Base-by-base conservation (phyloP, 1,284 basidiomycete genomes). In the Cutaneotrichosporon spelunceum region DNA sequence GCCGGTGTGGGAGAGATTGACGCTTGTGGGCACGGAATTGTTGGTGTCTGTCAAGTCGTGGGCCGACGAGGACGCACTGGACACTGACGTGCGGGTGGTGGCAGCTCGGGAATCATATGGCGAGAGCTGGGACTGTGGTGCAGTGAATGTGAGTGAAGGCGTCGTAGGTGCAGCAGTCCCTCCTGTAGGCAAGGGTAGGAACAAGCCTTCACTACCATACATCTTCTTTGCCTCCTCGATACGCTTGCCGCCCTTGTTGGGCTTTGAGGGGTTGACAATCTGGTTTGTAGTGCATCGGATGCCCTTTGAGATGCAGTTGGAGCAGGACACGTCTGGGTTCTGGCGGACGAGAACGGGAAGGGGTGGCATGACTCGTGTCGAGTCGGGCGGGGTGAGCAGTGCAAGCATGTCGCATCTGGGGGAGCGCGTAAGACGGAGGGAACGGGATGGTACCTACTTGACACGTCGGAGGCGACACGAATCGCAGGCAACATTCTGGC, bases 201-300 rank as follows among this genome's bases (percentile, higher is more conserved):
- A 33, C 14, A 42, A 33, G 16, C 53, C 64, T 39, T 63, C 67
- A 49, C 56, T 60, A 9, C 74, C 74, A 54, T 66, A 76, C 57
- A 56, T 66, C 60, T 65, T 66, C 60, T 64, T 67, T 2, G 74
- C 74, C 53, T 71, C 68, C 24, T 74, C 72, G 24, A 76, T 76
- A 56, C 74, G 66, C 55, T 64, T 67, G 3, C 74, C 73, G n/a
- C 73, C 73, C 60, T 76, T 76, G 50, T 75, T 76, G n/a, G 72
- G 71, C 59, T 66, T 71, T 7, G 62, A 62, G 3, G 74, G 74
- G 53, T 74, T 74, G 24, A 70, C 55, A 24, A 76, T 76, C 57
- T 70, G 68, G 24, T 71, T 61, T 5, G 71, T 73, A 2, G 73
- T 70, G 60, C 74, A 76, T 45, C 66, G 70, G 21, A 76, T 57